A percentile compares a stretch with the other conserved stretches of the same genome.
Conservation (phyloP, 176 grass and related monocot genomes). For the Raddia guianensis region DNA sequence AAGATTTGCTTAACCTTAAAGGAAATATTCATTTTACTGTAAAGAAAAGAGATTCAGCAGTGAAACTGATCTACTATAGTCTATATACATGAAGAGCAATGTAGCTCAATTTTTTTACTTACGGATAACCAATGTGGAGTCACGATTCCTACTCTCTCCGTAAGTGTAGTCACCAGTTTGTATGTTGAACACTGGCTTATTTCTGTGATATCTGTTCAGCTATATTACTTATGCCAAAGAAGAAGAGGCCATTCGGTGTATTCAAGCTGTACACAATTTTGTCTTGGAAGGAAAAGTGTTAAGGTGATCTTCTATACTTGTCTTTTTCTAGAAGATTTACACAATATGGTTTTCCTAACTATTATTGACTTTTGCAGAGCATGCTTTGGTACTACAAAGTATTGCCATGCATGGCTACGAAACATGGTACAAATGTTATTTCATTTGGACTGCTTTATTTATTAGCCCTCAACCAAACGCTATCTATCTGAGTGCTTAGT, state of each 20-base stretch:
- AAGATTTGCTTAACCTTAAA: neutral
- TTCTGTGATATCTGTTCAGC: conserved; percentile 47
- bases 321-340: conserved; percentile 31
- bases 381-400: conserved; percentile 99
- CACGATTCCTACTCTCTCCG: neutral
- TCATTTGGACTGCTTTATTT: conserved; percentile 32
- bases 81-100: neutral
- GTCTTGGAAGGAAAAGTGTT: conserved; percentile 91
- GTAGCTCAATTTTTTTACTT: neutral
- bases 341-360: conserved; percentile 25
- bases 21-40: conserved; percentile 8
- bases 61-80: neutral
- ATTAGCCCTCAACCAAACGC: conserved; percentile 18
- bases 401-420: conserved; percentile 95
- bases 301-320: conserved; percentile 57
- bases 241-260: conserved; percentile 91
- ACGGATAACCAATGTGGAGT: neutral
- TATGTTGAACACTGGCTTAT: conserved; percentile 14
- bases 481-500: conserved; percentile 40
- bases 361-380: conserved; percentile 58
- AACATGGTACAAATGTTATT: conserved; percentile 74
- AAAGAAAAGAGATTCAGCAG: neutral
- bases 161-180: neutral
- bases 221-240: conserved; percentile 99
- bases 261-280: conserved; percentile 99